Evolutionary conservation across 2,329 filamentous ascomycete species (phyloP), one percentile per base, ranked within the genome.

Genomic region (Calonectria pauciramosa): DNA sequence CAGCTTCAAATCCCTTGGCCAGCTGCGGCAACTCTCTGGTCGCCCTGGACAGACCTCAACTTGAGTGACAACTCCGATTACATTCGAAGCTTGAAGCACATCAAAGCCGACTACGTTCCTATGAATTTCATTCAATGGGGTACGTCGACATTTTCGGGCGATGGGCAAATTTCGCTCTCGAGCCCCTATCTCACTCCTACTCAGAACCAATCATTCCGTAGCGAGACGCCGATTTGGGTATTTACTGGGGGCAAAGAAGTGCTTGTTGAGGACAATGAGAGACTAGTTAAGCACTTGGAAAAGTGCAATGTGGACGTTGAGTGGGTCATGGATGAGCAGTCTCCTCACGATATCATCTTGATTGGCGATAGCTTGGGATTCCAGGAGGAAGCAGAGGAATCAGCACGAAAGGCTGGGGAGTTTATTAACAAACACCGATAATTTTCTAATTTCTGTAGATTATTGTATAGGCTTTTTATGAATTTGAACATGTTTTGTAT

Each of bases 271-370:
- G 65, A 68, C 14, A 68, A 56, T 13, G 26, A 36, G 36, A 16
- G 10, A 23, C 23, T 68, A 14, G 65, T 68, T 3, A 41, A 47
- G 1, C 34, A 54, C n/a, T 44, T 68, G 23, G 16, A 44, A 23
- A 41, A 32, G 2, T 23, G 34, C 47, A 32, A 44, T 2, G 32
- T 54, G 5, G 47, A 56, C 10, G 41, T 56, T 16, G 65, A 68
- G 14, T 68, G 65, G 65, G 47, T 56, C 16, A 5, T 68, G 0
- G 65, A 41, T 5, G 51, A 68, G 26, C 23, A 54, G 4, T 68
- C 32, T 26, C 65, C 65, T 28, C 65, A 68, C 20, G 65, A 68
- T 11, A 68, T 68, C 6, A 41, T 54, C 11, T 56, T 68, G 23
- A 14, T 68, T 36, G 65, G 49, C 14, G 23, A 68, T 7, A 47